Percentiles rank a stretch among this genome's conserved stretches.
phyloP scores from a whole-genome alignment of 1,284 basidiomycete species.

The Puccinia horiana region DNA sequence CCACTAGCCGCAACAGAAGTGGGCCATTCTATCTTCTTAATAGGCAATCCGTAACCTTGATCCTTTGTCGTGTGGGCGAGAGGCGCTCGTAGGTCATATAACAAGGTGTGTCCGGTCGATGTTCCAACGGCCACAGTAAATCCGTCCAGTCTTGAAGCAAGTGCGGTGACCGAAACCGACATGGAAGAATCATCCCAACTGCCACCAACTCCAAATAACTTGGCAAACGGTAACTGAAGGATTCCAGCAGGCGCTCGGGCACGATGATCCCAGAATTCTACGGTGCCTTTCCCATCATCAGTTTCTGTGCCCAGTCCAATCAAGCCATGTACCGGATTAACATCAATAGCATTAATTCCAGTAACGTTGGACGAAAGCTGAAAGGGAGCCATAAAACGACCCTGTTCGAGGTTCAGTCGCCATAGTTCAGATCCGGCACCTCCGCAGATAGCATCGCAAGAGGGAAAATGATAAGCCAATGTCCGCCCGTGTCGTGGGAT shows the following conservation, averaged over 20 bases:
- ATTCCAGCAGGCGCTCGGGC: slow-evolving; percentile 73
- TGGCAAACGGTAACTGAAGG: slow-evolving; percentile 52
- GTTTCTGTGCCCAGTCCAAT: slow-evolving; percentile 80
- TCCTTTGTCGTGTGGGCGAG: slow-evolving; percentile 86
- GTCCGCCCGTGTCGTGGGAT: slow-evolving; percentile 92
- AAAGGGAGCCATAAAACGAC: slow-evolving; percentile 83
- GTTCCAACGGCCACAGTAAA: slow-evolving; percentile 92
- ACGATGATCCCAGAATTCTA: slow-evolving; percentile 95
- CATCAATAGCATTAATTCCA: slow-evolving; percentile 87
- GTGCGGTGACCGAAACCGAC: slow-evolving; percentile 74
- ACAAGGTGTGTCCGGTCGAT: slow-evolving; percentile 85
- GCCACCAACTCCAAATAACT: slow-evolving; percentile 63
- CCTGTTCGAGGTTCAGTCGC: slow-evolving; percentile 92
- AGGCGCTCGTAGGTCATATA: slow-evolving; percentile 89
- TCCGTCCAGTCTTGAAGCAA: slow-evolving; percentile 81
- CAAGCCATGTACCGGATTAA: slow-evolving; percentile 90
- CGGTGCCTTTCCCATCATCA: slow-evolving; percentile 66
- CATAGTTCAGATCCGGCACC: slow-evolving; percentile 83
- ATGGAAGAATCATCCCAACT: slow-evolving; percentile 50
- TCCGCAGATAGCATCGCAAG: slow-evolving; percentile 75
- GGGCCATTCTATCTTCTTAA: slow-evolving; percentile 86
- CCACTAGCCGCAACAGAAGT: slow-evolving; percentile 41
- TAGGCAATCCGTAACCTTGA: slow-evolving; percentile 91
- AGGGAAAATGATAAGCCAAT: slow-evolving; percentile 83
- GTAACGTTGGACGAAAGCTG: slow-evolving; percentile 59